Base-by-base conservation (phyloP, 1,284 basidiomycete genomes). In the Pisolithus thermaeus region DNA sequence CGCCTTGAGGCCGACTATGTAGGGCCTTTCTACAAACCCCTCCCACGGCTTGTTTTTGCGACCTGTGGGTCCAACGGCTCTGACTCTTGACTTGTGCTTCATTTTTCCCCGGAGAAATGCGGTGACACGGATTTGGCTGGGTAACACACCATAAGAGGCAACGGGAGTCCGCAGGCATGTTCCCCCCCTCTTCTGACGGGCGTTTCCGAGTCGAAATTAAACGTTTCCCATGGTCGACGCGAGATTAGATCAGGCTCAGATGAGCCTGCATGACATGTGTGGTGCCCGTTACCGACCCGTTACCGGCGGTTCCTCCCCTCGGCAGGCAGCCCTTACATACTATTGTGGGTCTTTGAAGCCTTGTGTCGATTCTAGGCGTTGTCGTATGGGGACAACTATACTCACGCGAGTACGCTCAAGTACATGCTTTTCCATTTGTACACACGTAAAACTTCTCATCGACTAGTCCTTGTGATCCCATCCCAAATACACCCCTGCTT, bases 201-300 rank as follows among this genome's bases (percentile, higher is more conserved):
- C 59, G 46, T 35, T 9, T 39, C 63, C 64, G 63, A 56, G 14
- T 55, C 55, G 44, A 64, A 63, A 62, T 64, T 64, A 56, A 50
- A 46, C 23, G n/a, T 43, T 61, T 62, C 61, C 61, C 61, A 61
- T 44, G 45, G 37, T 25, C 1, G 42, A 49, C 40, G 30, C 55
- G 40, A 59, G 64, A 63, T 66, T 58, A 61, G 62, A 66, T 64
- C 54, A 53, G 7, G 46, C 3, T 23, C 20, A 16, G 20, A 14
- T 23, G 27, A 18, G 27, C 42, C 14, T 27, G 41, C 41, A 25
- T 47, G 46, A 8, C 42, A 32, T 47, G 35, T 28, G 18, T 30
- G 36, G 43, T 46, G 44, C 27, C 27, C 27, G 28, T 30, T 30
- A 8, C 28, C 28, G 28, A 20, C 23, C 40, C 40, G 46, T 39